phyloP scores from a whole-genome alignment of 2,329 filamentous ascomycete species.

The Sarocladium oryzae region DNA sequence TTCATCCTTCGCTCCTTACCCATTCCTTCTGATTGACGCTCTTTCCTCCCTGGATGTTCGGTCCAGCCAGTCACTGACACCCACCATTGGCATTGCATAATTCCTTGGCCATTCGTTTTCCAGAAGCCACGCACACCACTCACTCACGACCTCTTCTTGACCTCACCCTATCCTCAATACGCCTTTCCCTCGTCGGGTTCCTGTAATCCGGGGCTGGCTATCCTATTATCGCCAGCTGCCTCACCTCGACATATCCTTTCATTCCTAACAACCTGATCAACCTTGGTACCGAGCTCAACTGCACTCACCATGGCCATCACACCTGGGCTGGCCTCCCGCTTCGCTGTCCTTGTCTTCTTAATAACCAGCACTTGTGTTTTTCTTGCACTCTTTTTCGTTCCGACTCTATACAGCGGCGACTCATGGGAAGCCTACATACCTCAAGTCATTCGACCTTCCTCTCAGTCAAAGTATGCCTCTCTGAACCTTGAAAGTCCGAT shows the following conservation, averaged over 20 bases:
- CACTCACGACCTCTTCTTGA: background rate
- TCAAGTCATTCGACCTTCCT: background rate
- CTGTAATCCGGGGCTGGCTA: too few relatives aligned
- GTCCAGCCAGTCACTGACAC: background rate
- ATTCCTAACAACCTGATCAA: too few relatives aligned
- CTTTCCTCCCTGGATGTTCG: background rate
- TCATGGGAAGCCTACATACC: background rate
- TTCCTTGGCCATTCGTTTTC: background rate
- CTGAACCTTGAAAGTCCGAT: background rate
- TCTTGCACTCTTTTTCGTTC: constrained; percentile 5
- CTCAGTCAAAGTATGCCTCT: background rate
- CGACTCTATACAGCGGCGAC: background rate
- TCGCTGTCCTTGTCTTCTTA: background rate
- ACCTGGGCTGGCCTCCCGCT: background rate
- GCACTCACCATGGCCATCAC: background rate
- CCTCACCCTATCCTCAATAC: too few relatives aligned
- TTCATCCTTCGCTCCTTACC: background rate
- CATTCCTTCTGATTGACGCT: background rate
- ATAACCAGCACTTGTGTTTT: background rate
- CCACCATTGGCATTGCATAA: background rate
- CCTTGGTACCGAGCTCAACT: too few relatives aligned
- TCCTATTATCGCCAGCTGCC: background rate
- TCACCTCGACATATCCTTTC: background rate
- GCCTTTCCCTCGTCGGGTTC: too few relatives aligned
- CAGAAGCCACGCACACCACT: background rate